phyloP scores from a whole-genome alignment of 345 rosid species.

The Nephelium lappaceum region DNA sequence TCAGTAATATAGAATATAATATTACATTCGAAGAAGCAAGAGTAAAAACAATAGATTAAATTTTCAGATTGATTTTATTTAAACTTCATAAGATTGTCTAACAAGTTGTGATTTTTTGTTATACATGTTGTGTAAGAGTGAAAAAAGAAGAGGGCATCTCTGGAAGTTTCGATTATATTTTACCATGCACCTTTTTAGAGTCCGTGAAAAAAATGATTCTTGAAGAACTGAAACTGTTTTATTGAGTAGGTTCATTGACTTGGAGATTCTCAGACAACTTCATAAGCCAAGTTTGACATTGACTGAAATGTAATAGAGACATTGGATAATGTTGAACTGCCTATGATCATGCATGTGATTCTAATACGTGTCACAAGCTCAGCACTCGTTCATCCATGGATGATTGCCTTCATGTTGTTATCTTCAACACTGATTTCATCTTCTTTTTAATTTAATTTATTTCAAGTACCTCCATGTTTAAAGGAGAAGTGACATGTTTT shows the following conservation, averaged over 20 bases:
- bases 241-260: conserved; percentile 27
- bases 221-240: conserved; percentile 22
- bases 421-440: neutral
- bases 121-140: neutral
- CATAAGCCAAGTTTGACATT: neutral
- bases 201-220: conserved; percentile 15
- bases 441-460: neutral
- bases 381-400: neutral
- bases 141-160: neutral
- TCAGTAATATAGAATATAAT: too few relatives aligned
- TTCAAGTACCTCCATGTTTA: neutral
- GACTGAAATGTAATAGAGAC: neutral
- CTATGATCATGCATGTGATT: neutral
- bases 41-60: neutral
- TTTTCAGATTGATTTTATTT: neutral
- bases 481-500: neutral
- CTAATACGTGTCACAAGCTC: neutral
- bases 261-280: conserved; percentile 20
- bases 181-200: neutral
- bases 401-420: neutral
- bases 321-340: neutral
- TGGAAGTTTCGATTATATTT: neutral
- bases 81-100: neutral
- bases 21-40: too few relatives aligned
- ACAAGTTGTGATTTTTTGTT: neutral